Evolutionary conservation across 495 filamentous ascomycete species (phyloP), one percentile per base, ranked within the genome.

Genomic region (Gamarada debralockiae): DNA sequence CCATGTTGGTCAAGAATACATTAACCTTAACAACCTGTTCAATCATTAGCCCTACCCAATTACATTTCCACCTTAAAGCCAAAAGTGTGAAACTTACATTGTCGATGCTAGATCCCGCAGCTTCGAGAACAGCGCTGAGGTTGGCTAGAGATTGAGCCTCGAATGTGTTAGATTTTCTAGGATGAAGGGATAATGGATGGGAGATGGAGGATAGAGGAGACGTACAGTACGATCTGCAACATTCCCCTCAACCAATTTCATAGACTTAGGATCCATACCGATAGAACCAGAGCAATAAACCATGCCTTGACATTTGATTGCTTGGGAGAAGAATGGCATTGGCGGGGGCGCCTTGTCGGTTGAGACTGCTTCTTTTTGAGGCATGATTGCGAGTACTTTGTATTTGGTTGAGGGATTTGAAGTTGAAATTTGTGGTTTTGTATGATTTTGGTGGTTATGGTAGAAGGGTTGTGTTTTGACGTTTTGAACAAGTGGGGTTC

Each of bases 1-100:
- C 73, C 82, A 88, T 87, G 52, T 75, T 71, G 5, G 78, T 80
- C 15, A 89, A 56, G 62, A 85, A 89, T 29, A 87, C 72, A 59
- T 84, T 85, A 53, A 83, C 75, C 67, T 87, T 84, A 61, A 87
- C 74, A 1, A 82, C 78, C 54, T 85, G 83, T 17, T 72, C 31
- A 40, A 40, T 15, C n/a, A n/a, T 40, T 40, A 40, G 14, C 14
- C n/a, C n/a, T n/a, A n/a, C n/a, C 18, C n/a, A 15, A 5, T n/a
- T 4, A 40, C 18, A 15, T 15, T 15, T 40, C 66, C 41, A 85
- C 66, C 38, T 70, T 72, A 47, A 76, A 79, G 2, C 81, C 82
- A 3, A 81, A 80, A 20, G 73, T 80, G 40, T 78, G 14, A n/a
- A 3, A 40, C n/a, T 29, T 5, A 29, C 20, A 31, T 39, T 72